phyloP scores from a whole-genome alignment of 495 filamentous ascomycete species.

The Lasiosphaeria ovina region DNA sequence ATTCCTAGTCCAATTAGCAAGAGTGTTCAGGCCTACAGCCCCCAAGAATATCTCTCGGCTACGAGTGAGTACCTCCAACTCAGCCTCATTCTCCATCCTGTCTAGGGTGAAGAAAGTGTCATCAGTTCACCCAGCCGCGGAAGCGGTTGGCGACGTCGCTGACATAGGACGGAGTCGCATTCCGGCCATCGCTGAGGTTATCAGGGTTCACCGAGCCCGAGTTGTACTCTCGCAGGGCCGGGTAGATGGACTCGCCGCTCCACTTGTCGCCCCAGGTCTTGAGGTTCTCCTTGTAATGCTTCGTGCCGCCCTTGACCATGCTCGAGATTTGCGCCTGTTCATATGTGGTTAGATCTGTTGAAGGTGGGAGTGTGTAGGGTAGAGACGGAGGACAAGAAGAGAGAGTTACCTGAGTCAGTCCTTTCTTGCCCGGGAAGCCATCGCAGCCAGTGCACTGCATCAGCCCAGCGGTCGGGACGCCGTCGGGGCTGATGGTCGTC shows the following conservation, averaged over 20 bases:
- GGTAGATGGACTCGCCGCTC: slow-evolving; percentile 38
- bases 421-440: slow-evolving; percentile 31
- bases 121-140: slow-evolving; percentile 19
- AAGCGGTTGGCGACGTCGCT: slow-evolving; percentile 41
- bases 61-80: too few relatives aligned
- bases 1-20: too few relatives aligned
- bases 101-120: too few relatives aligned
- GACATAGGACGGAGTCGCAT: slow-evolving; percentile 39
- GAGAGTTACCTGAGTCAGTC: slow-evolving; percentile 33
- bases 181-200: slow-evolving; percentile 36
- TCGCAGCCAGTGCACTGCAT: slow-evolving; percentile 38
- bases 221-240: slow-evolving; percentile 43
- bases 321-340: slow-evolving; percentile 33
- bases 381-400: slow-evolving; percentile 9
- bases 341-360: neutral
- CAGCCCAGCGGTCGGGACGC: slow-evolving; percentile 34
- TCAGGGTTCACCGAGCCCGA: slow-evolving; percentile 35
- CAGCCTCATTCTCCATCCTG: too few relatives aligned
- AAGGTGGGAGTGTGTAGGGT: neutral
- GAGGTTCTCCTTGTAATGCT: slow-evolving; percentile 39
- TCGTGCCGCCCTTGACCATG: slow-evolving; percentile 38
- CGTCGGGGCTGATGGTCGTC: slow-evolving; percentile 34
- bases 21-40: too few relatives aligned
- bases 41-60: too few relatives aligned
- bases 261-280: slow-evolving; percentile 29